Conservation (phyloP, 2,329 filamentous ascomycete genomes). For the Lecanoromycetidae sp. region DNA sequence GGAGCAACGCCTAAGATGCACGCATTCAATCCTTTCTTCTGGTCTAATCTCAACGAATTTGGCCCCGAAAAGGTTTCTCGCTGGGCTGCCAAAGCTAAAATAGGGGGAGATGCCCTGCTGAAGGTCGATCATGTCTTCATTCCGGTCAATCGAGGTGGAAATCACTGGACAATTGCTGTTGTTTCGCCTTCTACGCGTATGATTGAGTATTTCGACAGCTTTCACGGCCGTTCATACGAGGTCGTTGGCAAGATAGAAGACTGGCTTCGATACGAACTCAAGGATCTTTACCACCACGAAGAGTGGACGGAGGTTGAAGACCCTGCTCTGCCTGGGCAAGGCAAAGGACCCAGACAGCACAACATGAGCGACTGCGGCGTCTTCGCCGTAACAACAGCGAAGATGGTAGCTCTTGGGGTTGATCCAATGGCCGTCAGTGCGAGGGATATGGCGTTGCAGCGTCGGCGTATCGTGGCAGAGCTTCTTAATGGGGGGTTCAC, state of each 20-base stretch:
- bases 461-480: slow-evolving; percentile 37
- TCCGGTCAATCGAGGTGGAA: slow-evolving; percentile 33
- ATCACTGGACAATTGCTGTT: slow-evolving; percentile 39
- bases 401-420: slow-evolving; percentile 34
- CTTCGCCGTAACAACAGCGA: slow-evolving; percentile 37
- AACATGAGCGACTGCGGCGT: slow-evolving; percentile 41
- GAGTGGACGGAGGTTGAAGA: slow-evolving; percentile 34
- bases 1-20: slow-evolving; percentile 17
- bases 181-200: slow-evolving; percentile 32
- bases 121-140: slow-evolving; percentile 36
- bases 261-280: slow-evolving; percentile 34
- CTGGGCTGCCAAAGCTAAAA: slow-evolving; percentile 37
- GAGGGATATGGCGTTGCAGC: slow-evolving; percentile 29
- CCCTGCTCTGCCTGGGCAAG: slow-evolving; percentile 7
- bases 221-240: slow-evolving; percentile 25
- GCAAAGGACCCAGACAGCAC: slow-evolving; percentile 32
- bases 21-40: slow-evolving; percentile 22
- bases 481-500: slow-evolving; percentile 34
- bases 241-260: slow-evolving; percentile 29
- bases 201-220: slow-evolving; percentile 39
- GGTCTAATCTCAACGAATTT: slow-evolving; percentile 16
- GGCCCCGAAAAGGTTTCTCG: slow-evolving; percentile 22
- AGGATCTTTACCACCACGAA: slow-evolving; percentile 28
- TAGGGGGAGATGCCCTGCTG: slow-evolving; percentile 33
- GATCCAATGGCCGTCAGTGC: slow-evolving; percentile 33